Conservation (phyloP, 2,329 filamentous ascomycete species). For the Paracorniculantispora psalliotae region DNA sequence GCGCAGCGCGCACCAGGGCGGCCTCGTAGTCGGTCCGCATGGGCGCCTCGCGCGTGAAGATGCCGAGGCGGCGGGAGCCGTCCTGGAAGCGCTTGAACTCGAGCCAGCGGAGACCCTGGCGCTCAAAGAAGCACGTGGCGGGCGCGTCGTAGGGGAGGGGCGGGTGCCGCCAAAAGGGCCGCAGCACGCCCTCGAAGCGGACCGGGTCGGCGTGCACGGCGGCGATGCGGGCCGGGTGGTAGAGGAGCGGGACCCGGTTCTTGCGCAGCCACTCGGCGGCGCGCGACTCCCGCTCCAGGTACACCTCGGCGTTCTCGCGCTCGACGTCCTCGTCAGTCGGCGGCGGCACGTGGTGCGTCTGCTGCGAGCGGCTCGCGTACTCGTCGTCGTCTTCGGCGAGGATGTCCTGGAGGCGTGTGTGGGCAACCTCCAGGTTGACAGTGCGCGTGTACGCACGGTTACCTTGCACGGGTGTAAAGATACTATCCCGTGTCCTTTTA, state of each 20-base stretch:
- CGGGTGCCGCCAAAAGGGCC: slow-evolving; percentile 1
- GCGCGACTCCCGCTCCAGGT: no score
- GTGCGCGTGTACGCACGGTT: not conserved
- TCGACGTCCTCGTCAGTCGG: not conserved
- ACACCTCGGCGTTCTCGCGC: not conserved
- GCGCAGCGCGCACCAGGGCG: not conserved
- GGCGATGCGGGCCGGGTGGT: not conserved
- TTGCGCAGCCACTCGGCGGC: not conserved
- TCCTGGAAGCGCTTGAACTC: not conserved
- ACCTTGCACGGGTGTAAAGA: not conserved
- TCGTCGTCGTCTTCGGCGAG: not conserved
- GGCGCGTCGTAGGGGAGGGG: slow-evolving; percentile 1
- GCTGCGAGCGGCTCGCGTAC: not conserved
- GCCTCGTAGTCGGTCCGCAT: no score
- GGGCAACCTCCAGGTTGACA: not conserved
- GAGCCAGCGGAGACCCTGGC: not conserved
- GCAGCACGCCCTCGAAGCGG: not conserved
- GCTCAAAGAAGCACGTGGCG: not conserved
- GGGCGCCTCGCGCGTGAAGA: slow-evolving; percentile 60
- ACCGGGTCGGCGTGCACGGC: not conserved
- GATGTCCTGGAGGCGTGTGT: not conserved
- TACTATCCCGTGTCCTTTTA: no score
- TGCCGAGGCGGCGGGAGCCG: not conserved
- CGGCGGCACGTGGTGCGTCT: not conserved
- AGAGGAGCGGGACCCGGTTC: not conserved